Base-by-base conservation (phyloP, 2,329 filamentous ascomycete genomes). In the Capronia coronata region DNA sequence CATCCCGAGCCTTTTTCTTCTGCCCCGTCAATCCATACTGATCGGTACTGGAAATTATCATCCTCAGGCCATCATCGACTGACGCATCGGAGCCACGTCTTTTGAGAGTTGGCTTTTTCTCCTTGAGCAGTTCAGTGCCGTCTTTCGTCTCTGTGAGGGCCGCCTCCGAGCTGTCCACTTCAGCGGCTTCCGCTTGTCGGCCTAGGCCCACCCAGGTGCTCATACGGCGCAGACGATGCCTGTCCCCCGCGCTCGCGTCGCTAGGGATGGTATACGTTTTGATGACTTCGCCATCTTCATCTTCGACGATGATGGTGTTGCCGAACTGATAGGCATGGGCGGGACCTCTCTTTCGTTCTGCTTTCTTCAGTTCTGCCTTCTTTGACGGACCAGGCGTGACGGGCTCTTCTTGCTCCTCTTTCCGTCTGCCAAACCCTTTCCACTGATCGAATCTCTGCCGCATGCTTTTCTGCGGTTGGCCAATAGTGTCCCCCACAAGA, bases 231-330 rank as follows among this genome's bases (percentile, higher is more conserved):
- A 83, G 61, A 43, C 75, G 71, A 69, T 47, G 62, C 55, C 18
- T 54, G 51, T 51, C 63, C 55, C 45, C 52, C 32, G 41, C 48
- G 3, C 68, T 67, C 32, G 16, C 40, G 10, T 55, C 57, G 37
- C 38, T 46, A 6, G 78, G 78, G 47, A 84, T 82, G 42, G 80
- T 79, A 63, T 82, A 83, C 61, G 82, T 83, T 69, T 82, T 83
- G 66, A 84, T 73, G 21, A 84, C 80, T 63, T 84, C 80, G 21
- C 80, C 80, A 58, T 83, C 79, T 61, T 82, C 80, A 57, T 84
- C 80, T 62, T 84, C 80, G 13, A 84, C 79, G 62, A 84, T 84
- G 57, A 84, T 81, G n/a, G 80, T 84, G 59, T 83, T 83, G 44
- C 80, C 80, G 58, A 82, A 83, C 54, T 83, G 80, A 60, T 83